phyloP scores from a whole-genome alignment of 2,329 filamentous ascomycete genomes.

The Ilyonectria sp. region DNA sequence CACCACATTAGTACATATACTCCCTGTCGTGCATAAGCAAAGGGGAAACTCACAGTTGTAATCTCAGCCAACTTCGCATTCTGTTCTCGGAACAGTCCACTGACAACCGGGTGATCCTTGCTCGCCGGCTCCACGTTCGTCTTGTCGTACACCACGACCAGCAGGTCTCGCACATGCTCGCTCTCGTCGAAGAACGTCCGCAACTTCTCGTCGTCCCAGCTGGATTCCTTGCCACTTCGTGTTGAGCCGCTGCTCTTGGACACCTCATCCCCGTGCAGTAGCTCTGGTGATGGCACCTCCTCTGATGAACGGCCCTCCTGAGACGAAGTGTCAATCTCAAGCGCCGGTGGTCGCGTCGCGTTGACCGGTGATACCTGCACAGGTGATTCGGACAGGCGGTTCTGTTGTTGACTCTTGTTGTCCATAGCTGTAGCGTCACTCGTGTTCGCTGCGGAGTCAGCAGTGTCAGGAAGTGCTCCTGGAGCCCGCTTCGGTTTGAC shows the following conservation, averaged over 20 bases:
- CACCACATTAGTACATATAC: slow-evolving; percentile 33
- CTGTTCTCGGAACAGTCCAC: slow-evolving; percentile 87
- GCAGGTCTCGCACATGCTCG: slow-evolving; percentile 88
- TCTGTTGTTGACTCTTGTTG: slow-evolving; percentile 50
- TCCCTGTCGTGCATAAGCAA: neutral
- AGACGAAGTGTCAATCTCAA: slow-evolving; percentile 80
- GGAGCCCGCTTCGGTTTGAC: slow-evolving; percentile 54
- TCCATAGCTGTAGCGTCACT: slow-evolving; percentile 52
- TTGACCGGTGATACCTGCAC: slow-evolving; percentile 66
- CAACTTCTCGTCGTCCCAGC: slow-evolving; percentile 90
- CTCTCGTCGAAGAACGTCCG: slow-evolving; percentile 93
- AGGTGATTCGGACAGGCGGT: slow-evolving; percentile 77
- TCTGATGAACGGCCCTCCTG: slow-evolving; percentile 76
- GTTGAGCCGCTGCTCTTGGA: slow-evolving; percentile 55
- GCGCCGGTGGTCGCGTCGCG: slow-evolving; percentile 71
- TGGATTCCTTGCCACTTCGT: slow-evolving; percentile 58
- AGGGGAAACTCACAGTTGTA: slow-evolving; percentile 72
- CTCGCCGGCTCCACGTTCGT: slow-evolving; percentile 84
- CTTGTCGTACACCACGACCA: slow-evolving; percentile 94
- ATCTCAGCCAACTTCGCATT: slow-evolving; percentile 90
- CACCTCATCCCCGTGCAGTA: slow-evolving; percentile 63
- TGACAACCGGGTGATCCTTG: slow-evolving; percentile 88
- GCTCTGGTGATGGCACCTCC: slow-evolving; percentile 76
- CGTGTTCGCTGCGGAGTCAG: slow-evolving; percentile 50
- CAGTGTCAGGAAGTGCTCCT: slow-evolving; percentile 61